These are phyloP conservation scores for Fomitopsis serialis DNA, from an alignment of 768 basidiomycete genomes.

Conservation along the genomic window DNA sequence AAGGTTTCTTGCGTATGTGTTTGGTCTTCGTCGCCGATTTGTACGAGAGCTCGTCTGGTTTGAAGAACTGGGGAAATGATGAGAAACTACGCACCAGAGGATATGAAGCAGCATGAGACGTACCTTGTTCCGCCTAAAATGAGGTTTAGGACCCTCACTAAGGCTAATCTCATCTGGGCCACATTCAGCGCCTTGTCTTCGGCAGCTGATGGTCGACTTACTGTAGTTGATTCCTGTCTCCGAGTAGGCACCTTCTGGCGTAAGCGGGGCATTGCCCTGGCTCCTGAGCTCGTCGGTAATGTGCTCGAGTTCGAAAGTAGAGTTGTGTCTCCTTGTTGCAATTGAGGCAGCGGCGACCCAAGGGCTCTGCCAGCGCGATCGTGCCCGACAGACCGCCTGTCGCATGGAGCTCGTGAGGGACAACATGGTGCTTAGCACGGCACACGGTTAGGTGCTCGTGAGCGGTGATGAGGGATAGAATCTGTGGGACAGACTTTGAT, in stretches of 20 bases:
- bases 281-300: not conserved
- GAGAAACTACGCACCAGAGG: too few species aligned
- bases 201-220: too few species aligned
- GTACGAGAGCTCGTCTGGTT: conserved; percentile 39
- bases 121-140: too few species aligned
- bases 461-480: not conserved
- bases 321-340: not conserved
- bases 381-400: conserved; percentile 7
- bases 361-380: not conserved
- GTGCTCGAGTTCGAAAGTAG: not conserved
- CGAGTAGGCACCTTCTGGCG: not conserved
- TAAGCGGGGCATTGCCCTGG: not conserved
- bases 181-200: too few species aligned
- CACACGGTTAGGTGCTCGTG: too few species aligned
- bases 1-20: conserved; percentile 21
- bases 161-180: too few species aligned
- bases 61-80: conserved; percentile 35
- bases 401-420: conserved; percentile 10
- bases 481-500: not conserved
- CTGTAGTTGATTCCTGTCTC: not conserved
- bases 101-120: too few species aligned
- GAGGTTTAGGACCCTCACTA: too few species aligned
- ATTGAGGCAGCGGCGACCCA: not conserved
- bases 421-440: conserved; percentile 4
- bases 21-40: conserved; percentile 28